A percentile compares a stretch with the other conserved stretches of the same genome.
These are phyloP conservation scores for Byssochlamys sp. DNA, from an alignment of 2,329 filamentous ascomycete species.

Conservation along the genomic window DNA sequence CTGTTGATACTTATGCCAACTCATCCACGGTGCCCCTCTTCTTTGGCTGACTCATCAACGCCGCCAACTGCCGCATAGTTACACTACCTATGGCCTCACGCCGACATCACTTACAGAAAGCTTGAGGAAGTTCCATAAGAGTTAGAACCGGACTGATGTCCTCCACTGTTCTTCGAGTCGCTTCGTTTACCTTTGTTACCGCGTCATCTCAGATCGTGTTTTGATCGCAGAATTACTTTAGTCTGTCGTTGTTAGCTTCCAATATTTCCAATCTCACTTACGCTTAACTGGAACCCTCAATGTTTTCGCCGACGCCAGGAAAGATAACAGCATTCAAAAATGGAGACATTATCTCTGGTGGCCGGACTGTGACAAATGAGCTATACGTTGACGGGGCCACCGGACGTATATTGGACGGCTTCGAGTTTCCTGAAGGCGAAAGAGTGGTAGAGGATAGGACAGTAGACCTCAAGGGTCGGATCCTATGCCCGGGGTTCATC, in stretches of 20 bases:
- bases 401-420: background rate
- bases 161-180: background rate
- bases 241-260: background rate
- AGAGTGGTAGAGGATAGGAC: background rate
- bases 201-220: background rate
- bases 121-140: background rate
- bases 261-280: background rate
- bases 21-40: background rate
- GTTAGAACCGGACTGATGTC: background rate
- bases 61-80: background rate
- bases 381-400: background rate
- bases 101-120: background rate
- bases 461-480: constrained; percentile 6
- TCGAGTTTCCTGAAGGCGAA: background rate
- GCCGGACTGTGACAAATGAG: background rate
- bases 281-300: background rate
- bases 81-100: background rate
- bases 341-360: background rate
- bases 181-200: background rate
- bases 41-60: background rate
- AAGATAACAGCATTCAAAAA: background rate
- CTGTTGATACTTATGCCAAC: background rate
- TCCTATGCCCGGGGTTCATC: constrained; percentile 9
- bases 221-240: background rate
- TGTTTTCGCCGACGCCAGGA: background rate